Percentiles rank a stretch among this genome's conserved stretches.
These are phyloP conservation scores for Cylindrotheca fusiformis DNA, from an alignment of 108 stramenopile species.

Conservation along the genomic window DNA sequence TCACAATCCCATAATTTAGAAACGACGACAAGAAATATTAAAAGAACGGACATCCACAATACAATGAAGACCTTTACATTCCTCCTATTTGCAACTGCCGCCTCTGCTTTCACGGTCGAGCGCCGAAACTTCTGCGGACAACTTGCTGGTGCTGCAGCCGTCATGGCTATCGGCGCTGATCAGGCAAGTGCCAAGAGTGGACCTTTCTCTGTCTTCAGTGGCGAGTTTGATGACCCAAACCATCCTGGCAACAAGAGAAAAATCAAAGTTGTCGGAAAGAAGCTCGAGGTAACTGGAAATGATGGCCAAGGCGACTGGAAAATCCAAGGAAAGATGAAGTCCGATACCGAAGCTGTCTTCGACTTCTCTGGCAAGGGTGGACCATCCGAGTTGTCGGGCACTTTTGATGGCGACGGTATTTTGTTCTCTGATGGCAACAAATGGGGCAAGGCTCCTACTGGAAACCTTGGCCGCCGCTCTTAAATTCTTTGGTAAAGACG, in stretches of 20 bases:
- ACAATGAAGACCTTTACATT: no score
- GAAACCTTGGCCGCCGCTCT: constrained; percentile 19
- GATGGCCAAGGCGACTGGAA: constrained; percentile 56
- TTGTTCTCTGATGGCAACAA: constrained; percentile 54
- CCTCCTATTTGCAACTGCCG: neutral
- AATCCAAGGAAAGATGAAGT: constrained; percentile 25
- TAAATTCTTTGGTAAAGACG: no score
- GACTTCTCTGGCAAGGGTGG: constrained; percentile 49
- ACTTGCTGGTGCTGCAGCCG: constrained; percentile 24
- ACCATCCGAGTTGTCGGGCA: constrained; percentile 27
- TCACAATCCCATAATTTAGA: no score
- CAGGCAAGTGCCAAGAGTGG: constrained; percentile 25
- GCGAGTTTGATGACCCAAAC: constrained; percentile 42
- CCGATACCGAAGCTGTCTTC: constrained; percentile 11
- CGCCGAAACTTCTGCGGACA: no score
- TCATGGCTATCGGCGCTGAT: constrained; percentile 9
- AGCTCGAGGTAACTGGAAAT: constrained; percentile 36
- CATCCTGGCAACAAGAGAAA: constrained; percentile 39
- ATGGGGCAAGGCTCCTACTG: constrained; percentile 35
- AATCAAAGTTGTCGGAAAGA: constrained; percentile 41
- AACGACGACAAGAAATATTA: no score
- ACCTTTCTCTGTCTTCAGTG: constrained; percentile 25
- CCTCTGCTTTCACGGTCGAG: neutral
- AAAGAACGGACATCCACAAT: no score
- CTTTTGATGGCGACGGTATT: constrained; percentile 34